Evolutionary conservation across 2,329 filamentous ascomycete species (phyloP), one percentile per base, ranked within the genome.

Genomic region (Acarospora socialis): DNA sequence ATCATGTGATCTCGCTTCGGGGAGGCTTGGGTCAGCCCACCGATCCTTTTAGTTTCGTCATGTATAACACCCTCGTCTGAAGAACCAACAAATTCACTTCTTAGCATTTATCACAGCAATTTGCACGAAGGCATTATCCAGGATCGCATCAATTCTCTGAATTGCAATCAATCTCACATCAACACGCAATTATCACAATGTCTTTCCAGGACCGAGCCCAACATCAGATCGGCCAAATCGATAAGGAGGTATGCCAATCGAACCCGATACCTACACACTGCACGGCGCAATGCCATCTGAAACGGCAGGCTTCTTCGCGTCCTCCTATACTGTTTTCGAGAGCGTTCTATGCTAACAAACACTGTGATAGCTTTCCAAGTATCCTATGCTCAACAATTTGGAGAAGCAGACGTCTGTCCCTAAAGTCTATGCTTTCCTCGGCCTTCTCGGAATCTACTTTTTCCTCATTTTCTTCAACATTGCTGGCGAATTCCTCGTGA

Each of bases 391-490:
- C 54, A 73, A 74, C 63, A 71, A 77, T 56, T 66, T 77, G 45
- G 73, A 77, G 63, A 66, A 69, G 55, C 72, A 77, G 57, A 76
- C 71, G 47, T 73, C 65, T 36, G 68, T 77, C 34, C 73, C 73
- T 45, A 77, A 77, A 60, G 72, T 74, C 56, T 77, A 77, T 51
- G 68, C 65, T 41, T 57, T 77, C 53, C 69, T 77, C 28, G 73
- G 72, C 45, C 59, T 77, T 34, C 68, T 61, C 42, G 71, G 68
- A 36, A 61, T 77, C 40, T 77, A 77, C 64, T 74, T 75, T 61
- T 76, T 77, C 66, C 61, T 77, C 34, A 64, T 77, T 56, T 77
- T 77, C 61, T 77, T 77, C 62, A 77, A 77, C 63, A 76, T 77
- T 43, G 73, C 68, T 40, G 73, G 73, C 55, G 68, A 71, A 49